These are phyloP conservation scores for Carex scoparia DNA, from an alignment of 176 grass and related monocot species.

Conservation along the genomic window DNA sequence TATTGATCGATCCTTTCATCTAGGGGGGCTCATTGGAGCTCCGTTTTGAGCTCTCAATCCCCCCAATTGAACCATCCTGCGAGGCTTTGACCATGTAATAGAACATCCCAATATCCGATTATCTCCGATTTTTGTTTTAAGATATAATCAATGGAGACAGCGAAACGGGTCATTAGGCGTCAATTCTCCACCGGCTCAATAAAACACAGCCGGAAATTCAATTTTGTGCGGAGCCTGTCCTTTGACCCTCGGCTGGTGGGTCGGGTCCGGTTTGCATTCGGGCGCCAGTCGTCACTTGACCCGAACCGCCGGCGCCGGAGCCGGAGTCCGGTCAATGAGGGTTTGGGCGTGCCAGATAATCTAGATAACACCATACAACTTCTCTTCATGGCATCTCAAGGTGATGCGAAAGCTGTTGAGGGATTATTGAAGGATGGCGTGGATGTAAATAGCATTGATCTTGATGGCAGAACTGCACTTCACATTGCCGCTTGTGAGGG, in stretches of 20 bases:
- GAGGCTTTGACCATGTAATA: background rate
- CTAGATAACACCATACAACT: constrained; percentile 93
- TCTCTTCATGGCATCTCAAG: constrained; percentile 80
- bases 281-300: constrained; percentile 88
- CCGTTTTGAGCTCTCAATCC: constrained; percentile 49
- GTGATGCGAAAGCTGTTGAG: constrained; percentile 60
- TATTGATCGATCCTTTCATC: constrained; percentile 19
- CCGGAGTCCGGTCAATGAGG: constrained; percentile 56
- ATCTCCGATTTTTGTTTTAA: background rate
- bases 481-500: constrained; percentile 90
- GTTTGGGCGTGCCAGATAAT: constrained; percentile 66
- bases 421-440: constrained; percentile 46
- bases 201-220: constrained; percentile 40
- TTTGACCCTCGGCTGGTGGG: constrained; percentile 49
- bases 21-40: constrained; percentile 46
- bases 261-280: constrained; percentile 60
- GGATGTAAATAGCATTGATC: constrained; percentile 98
- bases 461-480: constrained; percentile 88
- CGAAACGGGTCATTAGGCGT: constrained; percentile 49
- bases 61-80: background rate
- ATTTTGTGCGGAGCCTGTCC: constrained; percentile 55
- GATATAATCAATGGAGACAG: constrained; percentile 32
- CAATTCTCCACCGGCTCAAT: constrained; percentile 69
- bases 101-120: constrained; percentile 1
- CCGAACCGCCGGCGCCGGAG: constrained; percentile 61